Base-by-base conservation (phyloP, 1,284 basidiomycete species). In the Leccinum griseonigrum region DNA sequence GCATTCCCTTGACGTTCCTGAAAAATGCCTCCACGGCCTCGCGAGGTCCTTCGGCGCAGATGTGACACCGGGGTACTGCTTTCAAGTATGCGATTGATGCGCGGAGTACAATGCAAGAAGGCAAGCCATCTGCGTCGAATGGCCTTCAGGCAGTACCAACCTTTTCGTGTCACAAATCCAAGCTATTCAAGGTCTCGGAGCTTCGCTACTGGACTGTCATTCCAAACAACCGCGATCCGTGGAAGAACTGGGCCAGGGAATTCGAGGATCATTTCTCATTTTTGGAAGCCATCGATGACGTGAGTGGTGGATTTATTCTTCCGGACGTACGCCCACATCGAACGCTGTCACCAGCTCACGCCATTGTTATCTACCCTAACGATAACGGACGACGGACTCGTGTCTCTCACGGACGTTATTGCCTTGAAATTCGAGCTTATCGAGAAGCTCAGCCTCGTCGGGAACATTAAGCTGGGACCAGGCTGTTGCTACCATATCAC, bases 1-100 rank as follows among this genome's bases (percentile, higher is more conserved):
- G 87, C 89, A 91, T 90, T 29, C 79, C 81, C 71, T 87, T 90
- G 58, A 91, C 82, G 60, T 86, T 86, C 16, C 72, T 73, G 2
- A 88, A 81, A 67, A 90, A 91, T 64, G 87, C 85, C 65, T 85
- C 81, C 18, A 92, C 75, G 59, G 82, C 77, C 9, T 77, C 74
- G 54, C 76, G 75, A 7, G 69, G 67, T 2, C 90, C 90, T 66
- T 86, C 79, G 22, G 81, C 86, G 64, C 91, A 92, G 59, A 92
- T 88, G 51, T 26, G 22, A 89, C 79, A 4, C 88, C 88, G 1
- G 90, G 89, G 68, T 91, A 83, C 29, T 26, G 56, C 29, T 34
- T 26, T 13, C 11, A 57, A 34, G 31, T 57, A 34, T 34, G 6
- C 14, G 18, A 50, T 28, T 1, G 38, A 46, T 56, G 38, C 40